A percentile compares a stretch with the other conserved stretches of the same genome.
Conservation (phyloP, 495 filamentous ascomycete species). For the Tuber microsphaerosporum region DNA sequence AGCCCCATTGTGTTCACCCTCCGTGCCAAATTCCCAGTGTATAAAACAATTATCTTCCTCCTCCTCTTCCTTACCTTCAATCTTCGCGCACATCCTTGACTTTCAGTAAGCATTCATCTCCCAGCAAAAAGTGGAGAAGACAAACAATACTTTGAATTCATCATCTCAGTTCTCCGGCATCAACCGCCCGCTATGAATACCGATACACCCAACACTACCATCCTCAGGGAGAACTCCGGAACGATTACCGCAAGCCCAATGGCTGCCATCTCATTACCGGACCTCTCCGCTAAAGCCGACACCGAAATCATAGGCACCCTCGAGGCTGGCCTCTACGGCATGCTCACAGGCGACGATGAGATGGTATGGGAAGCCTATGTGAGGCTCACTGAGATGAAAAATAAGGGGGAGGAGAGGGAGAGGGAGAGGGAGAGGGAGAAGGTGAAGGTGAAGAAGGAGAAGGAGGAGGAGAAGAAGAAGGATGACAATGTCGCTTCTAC, state of each 20-base stretch:
- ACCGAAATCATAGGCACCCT: neutral
- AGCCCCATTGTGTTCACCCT: neutral
- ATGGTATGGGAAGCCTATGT: too few relatives aligned
- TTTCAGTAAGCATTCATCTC: neutral
- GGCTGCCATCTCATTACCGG: too few relatives aligned
- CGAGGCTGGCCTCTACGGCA: neutral
- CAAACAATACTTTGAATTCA: neutral
- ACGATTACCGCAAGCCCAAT: too few relatives aligned
- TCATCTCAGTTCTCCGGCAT: neutral
- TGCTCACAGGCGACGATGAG: neutral
- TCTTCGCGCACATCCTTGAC: neutral
- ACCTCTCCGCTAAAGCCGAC: neutral
- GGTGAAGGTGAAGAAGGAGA: too few relatives aligned
- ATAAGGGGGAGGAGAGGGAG: too few relatives aligned
- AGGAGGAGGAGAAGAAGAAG: too few relatives aligned
- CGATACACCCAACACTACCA: neutral
- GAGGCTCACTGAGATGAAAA: too few relatives aligned
- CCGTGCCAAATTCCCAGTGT: neutral
- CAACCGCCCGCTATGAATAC: neutral
- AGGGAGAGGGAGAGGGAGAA: too few relatives aligned
- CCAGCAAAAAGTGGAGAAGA: neutral
- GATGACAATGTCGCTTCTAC: too few relatives aligned
- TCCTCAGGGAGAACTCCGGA: neutral
- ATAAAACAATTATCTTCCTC: neutral
- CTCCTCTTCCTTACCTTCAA: neutral